A percentile compares a stretch with the other conserved stretches of the same genome.
Evolutionary conservation across 2,329 filamentous ascomycete genomes (phyloP).

Genomic region (Chaetomium sp.): DNA sequence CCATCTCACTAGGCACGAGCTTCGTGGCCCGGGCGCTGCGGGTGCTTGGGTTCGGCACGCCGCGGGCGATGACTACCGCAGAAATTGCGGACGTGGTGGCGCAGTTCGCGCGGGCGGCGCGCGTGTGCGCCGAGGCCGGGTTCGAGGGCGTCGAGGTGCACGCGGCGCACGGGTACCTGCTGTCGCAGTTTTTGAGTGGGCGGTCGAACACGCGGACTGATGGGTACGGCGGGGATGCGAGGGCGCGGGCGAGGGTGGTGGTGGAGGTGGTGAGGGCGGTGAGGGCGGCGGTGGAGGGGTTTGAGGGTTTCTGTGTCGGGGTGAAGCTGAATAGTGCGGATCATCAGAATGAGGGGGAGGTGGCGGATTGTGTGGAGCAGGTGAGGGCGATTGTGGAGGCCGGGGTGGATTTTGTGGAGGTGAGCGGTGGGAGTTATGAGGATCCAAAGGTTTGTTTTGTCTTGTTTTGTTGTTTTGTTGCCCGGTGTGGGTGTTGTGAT

Average conservation of each 20-base stretch:
- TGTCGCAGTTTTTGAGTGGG: conserved; percentile 57
- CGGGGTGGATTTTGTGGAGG: conserved; percentile 67
- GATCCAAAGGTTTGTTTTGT: conserved; percentile 46
- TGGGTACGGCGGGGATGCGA: conserved; percentile 55
- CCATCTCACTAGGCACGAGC: conserved; percentile 46
- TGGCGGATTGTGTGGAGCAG: conserved; percentile 61
- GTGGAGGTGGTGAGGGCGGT: conserved; percentile 53
- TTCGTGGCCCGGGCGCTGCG: conserved; percentile 40
- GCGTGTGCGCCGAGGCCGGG: conserved; percentile 49
- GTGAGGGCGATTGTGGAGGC: conserved; percentile 51
- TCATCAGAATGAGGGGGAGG: conserved; percentile 49
- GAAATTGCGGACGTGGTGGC: conserved; percentile 58
- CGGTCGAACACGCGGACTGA: conserved; percentile 52
- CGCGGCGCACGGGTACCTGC: conserved; percentile 59
- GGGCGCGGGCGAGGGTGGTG: conserved; percentile 53
- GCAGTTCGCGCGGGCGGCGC: conserved; percentile 57
- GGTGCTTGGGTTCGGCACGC: conserved; percentile 52
- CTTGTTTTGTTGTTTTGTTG: background rate
- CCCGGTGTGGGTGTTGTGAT: background rate
- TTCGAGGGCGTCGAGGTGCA: conserved; percentile 52
- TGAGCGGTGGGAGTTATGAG: conserved; percentile 65
- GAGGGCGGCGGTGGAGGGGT: conserved; percentile 42
- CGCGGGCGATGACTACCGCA: conserved; percentile 55
- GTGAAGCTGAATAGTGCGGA: conserved; percentile 62
- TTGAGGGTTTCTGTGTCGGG: conserved; percentile 51